These are phyloP conservation scores for Cryptococcus sp. DNA, from an alignment of 1,284 basidiomycete genomes.

Conservation along the genomic window DNA sequence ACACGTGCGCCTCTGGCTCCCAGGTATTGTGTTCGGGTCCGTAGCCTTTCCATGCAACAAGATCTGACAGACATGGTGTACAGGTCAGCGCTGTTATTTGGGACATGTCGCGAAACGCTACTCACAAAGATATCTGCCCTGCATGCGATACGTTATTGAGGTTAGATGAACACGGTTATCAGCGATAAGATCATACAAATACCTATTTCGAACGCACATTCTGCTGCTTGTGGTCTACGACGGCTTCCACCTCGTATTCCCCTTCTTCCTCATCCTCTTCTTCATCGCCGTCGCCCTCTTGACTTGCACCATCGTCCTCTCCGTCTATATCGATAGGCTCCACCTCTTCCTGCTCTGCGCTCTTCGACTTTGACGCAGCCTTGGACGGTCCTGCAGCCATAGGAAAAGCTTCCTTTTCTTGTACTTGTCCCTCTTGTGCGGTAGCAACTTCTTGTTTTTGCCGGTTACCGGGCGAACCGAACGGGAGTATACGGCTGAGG, in stretches of 20 bases:
- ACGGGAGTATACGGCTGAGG: slow-evolving; percentile 9
- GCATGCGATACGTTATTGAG: background rate
- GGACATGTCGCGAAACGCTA: background rate
- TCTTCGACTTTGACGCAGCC: slow-evolving; percentile 2
- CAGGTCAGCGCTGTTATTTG: background rate
- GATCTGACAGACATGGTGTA: slow-evolving; percentile 23
- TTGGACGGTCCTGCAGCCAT: slow-evolving; percentile 4
- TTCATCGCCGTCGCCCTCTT: slow-evolving; percentile 9
- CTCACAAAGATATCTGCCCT: slow-evolving; percentile 3
- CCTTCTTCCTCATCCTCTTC: slow-evolving; percentile 19
- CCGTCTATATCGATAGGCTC: slow-evolving; percentile 11
- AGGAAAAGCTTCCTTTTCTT: background rate
- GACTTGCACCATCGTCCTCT: background rate
- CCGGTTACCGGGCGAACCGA: slow-evolving; percentile 5
- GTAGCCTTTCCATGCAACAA: slow-evolving; percentile 53
- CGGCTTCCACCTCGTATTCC: slow-evolving; percentile 21
- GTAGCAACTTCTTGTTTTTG: background rate
- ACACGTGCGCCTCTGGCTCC: slow-evolving; percentile 51
- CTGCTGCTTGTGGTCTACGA: slow-evolving; percentile 15
- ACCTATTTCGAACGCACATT: background rate
- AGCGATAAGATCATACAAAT: no score
- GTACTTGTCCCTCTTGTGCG: background rate
- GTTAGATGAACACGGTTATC: no score
- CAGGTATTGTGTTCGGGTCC: slow-evolving; percentile 51
- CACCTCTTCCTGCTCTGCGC: slow-evolving; percentile 1